These are phyloP conservation scores for Yueomyces sinensis DNA, from an alignment of 805 yeast genomes.

Conservation along the genomic window DNA sequence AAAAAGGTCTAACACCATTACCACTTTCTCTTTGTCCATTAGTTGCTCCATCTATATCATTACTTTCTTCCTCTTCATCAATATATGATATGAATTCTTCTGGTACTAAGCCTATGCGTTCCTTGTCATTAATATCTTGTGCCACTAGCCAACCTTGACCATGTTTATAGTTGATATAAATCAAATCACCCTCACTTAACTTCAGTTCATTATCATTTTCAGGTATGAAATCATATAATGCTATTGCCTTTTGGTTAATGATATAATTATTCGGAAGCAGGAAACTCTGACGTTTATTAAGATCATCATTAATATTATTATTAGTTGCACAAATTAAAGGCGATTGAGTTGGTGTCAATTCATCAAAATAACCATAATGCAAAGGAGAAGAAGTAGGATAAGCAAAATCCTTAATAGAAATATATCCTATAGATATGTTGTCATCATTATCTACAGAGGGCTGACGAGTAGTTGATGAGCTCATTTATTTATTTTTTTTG, in stretches of 20 bases:
- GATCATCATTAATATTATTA: conserved; percentile 13
- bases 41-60: no score
- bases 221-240: conserved; percentile 79
- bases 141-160: conserved; percentile 99
- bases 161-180: conserved; percentile 80
- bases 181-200: conserved; percentile 64
- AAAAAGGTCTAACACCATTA: conserved; percentile 32
- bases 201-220: conserved; percentile 89
- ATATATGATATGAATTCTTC: conserved; percentile 69
- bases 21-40: conserved; percentile 11
- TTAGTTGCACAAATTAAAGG: conserved; percentile 58
- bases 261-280: conserved; percentile 25
- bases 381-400: conserved; percentile 58
- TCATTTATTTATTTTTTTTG: no score
- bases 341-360: conserved; percentile 42
- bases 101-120: conserved; percentile 76
- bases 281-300: conserved; percentile 20
- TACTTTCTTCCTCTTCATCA: conserved; percentile 9
- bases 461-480: no score
- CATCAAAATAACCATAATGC: conserved; percentile 44
- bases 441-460: conserved; percentile 2
- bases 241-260: conserved; percentile 53
- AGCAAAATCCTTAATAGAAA: conserved; percentile 70
- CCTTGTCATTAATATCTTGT: conserved; percentile 28
- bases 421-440: conserved; percentile 14